These are phyloP conservation scores for Hyphodiscus sp. DNA, from an alignment of 2,329 filamentous ascomycete genomes.

Conservation along the genomic window DNA sequence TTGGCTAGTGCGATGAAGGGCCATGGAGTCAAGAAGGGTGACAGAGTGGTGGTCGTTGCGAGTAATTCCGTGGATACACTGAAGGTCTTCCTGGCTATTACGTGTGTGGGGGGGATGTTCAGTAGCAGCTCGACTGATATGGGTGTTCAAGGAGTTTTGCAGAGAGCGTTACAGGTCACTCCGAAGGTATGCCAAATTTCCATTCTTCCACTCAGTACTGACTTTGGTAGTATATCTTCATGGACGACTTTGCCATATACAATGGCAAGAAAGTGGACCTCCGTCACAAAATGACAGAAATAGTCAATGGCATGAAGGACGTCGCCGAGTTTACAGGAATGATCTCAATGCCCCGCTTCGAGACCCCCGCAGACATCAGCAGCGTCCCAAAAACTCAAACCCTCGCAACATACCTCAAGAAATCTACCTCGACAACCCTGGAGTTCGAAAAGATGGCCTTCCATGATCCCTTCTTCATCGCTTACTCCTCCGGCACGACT, in stretches of 20 bases:
- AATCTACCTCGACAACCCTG: slow-evolving; percentile 12
- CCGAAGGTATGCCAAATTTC: slow-evolving; percentile 46
- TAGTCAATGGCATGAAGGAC: slow-evolving; percentile 55
- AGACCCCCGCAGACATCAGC: slow-evolving; percentile 51
- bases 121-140: slow-evolving; percentile 76
- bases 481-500: slow-evolving; percentile 75
- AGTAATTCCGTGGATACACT: slow-evolving; percentile 71
- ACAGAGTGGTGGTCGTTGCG: slow-evolving; percentile 69
- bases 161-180: slow-evolving; percentile 66
- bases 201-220: background rate
- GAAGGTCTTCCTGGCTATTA: slow-evolving; percentile 61
- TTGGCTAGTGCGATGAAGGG: slow-evolving; percentile 61
- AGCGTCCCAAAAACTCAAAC: slow-evolving; percentile 37
- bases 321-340: slow-evolving; percentile 56
- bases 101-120: slow-evolving; percentile 68
- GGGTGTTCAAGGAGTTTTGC: slow-evolving; percentile 70
- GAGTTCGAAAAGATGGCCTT: slow-evolving; percentile 25
- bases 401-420: slow-evolving; percentile 37
- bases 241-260: slow-evolving; percentile 74
- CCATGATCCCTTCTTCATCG: slow-evolving; percentile 69
- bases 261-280: slow-evolving; percentile 72
- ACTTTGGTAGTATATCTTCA: slow-evolving; percentile 58
- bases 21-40: slow-evolving; percentile 61
- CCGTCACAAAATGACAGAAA: slow-evolving; percentile 60
- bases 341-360: slow-evolving; percentile 62